phyloP scores from a whole-genome alignment of 2,329 filamentous ascomycete species.

The Cladosporium sp. region DNA sequence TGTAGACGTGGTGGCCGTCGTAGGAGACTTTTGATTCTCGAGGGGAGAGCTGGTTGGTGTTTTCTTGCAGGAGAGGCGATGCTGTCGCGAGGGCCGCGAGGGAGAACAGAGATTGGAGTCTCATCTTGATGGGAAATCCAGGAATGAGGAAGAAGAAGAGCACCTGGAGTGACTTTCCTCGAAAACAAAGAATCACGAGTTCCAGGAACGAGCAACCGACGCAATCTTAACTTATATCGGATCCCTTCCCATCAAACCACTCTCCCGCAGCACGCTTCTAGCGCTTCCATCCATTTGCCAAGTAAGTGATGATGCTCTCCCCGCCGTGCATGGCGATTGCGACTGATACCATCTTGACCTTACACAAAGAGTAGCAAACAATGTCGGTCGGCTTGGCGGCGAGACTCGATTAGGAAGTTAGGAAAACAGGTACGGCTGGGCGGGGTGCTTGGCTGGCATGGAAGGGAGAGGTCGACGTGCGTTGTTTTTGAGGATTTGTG shows the following conservation, averaged over 20 bases:
- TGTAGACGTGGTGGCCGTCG: conserved; percentile 38
- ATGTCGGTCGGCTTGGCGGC: conserved; percentile 12
- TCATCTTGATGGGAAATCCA: not conserved
- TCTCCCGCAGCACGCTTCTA: no score
- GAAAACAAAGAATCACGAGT: not conserved
- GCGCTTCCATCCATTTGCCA: not conserved
- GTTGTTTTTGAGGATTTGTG: no score
- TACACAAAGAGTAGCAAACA: not conserved
- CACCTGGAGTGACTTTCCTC: not conserved
- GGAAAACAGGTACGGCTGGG: not conserved
- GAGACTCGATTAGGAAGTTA: conserved; percentile 9
- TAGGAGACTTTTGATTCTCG: conserved; percentile 36
- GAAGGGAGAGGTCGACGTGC: no score
- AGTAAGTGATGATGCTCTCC: not conserved
- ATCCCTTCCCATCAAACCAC: no score
- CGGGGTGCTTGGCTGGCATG: not conserved
- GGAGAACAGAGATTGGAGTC: not conserved
- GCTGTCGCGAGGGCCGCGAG: not conserved
- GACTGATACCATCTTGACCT: not conserved
- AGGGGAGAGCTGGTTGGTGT: not conserved
- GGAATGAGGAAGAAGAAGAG: not conserved
- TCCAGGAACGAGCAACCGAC: not conserved
- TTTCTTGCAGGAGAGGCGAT: not conserved
- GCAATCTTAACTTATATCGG: no score
- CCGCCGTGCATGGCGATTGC: not conserved